These are phyloP conservation scores for Bryum argenteum DNA, from an alignment of 225 moss, liverwort and hornwort genomes.

Conservation along the genomic window DNA sequence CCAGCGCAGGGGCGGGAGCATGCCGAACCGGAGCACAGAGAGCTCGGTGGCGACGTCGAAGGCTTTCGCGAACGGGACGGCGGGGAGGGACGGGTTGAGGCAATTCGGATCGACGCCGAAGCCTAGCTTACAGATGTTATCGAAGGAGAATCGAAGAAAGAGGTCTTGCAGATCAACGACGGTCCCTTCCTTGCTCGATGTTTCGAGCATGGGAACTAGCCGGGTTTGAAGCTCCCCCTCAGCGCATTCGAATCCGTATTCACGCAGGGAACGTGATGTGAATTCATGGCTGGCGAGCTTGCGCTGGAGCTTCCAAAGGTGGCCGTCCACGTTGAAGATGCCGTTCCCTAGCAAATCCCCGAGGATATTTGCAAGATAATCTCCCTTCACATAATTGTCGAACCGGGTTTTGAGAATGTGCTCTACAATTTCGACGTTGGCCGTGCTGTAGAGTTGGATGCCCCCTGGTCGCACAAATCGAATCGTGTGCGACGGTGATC, in stretches of 20 bases:
- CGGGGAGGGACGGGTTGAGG: conserved; percentile 45
- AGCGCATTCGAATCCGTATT: conserved; percentile 42
- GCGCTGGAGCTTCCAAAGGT: conserved; percentile 54
- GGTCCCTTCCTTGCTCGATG: background rate
- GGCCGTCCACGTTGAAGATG: conserved; percentile 55
- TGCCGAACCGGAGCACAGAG: conserved; percentile 21
- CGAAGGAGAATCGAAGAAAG: conserved; percentile 51
- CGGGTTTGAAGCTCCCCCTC: conserved; percentile 43
- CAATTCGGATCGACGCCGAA: conserved; percentile 70
- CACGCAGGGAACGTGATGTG: conserved; percentile 35
- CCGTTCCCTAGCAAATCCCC: conserved; percentile 12
- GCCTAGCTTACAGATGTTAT: conserved; percentile 60
- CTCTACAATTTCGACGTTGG: too few relatives aligned
- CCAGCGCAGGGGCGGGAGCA: conserved; percentile 7
- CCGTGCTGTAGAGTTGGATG: too few relatives aligned
- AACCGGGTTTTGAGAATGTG: too few relatives aligned
- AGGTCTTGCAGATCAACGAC: conserved; percentile 61
- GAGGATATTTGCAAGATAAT: too few relatives aligned
- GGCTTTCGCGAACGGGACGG: conserved; percentile 43
- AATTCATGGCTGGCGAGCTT: conserved; percentile 59
- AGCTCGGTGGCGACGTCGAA: conserved; percentile 45
- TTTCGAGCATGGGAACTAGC: conserved; percentile 51
- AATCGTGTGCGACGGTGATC: too few relatives aligned
- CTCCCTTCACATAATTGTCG: too few relatives aligned
- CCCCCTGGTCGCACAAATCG: too few relatives aligned